Base-by-base conservation (phyloP, 2,329 filamentous ascomycete species). In the Sclerotinia sclerotiorum region DNA sequence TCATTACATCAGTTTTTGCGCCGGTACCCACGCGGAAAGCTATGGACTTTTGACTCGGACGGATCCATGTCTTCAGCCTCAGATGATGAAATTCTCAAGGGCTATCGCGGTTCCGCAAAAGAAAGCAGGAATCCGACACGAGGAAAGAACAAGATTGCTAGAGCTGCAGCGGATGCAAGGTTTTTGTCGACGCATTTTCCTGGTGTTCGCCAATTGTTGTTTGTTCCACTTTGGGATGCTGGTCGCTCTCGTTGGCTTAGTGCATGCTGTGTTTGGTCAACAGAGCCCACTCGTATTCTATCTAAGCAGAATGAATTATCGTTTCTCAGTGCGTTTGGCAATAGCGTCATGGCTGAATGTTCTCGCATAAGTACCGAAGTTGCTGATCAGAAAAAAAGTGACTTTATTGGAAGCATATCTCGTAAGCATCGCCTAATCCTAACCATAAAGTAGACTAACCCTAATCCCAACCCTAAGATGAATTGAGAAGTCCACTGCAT, bases 331-430 rank as follows among this genome's bases (percentile, higher is more conserved):
- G 80, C 80, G 5, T 84, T 84, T 71, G 80, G 81, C 11, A 82
- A 82, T 68, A 82, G 81, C 24, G 84, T 83, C 62, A 87, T 87
- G 81, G 82, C 82, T 17, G 84, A 88, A 68, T 79, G 86, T 8
- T 82, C 82, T 0, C 79, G 84, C n/a, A 79, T 86, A 58, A 83
- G 87, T 69, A 84, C 83, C 0, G 76, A 83, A 48, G 82, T 82
- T 42, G 82, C 81, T 3, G 82, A 84, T 67, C 80, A 81, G 27
- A 84, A 85, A 54, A 88, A 87, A 71, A 82, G 82, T 0, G 84
- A 85, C 13, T 87, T 87, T 69, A 85, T 88, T 54, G 84, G 84
- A 1, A 85, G 82, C 39, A 86, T 88, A 70, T 86, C 84, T 24
- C 85, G 88, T 73, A 85, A 87, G 67, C 74, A 87, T 19, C 79